These are phyloP conservation scores for Gyromitra esculenta DNA, from an alignment of 2,329 filamentous ascomycete species.

Conservation along the genomic window DNA sequence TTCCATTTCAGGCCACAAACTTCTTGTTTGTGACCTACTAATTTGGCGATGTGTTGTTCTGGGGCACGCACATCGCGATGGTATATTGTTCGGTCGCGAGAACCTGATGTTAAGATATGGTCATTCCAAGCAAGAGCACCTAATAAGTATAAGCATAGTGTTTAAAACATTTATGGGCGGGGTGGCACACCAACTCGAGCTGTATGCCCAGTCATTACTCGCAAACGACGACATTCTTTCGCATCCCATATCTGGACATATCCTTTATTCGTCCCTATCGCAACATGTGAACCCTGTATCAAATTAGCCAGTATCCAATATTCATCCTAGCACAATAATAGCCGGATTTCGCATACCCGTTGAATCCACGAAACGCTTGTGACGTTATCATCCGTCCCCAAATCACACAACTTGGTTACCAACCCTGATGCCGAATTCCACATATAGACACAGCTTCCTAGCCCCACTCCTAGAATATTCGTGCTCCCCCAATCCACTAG, in stretches of 20 bases:
- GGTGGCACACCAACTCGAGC: slow-evolving; percentile 75
- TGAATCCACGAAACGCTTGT: slow-evolving; percentile 99
- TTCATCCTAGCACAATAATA: slow-evolving; percentile 26
- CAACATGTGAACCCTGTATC: slow-evolving; percentile 81
- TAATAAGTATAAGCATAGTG: slow-evolving; percentile 41
- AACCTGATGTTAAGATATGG: slow-evolving; percentile 95
- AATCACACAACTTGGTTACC: slow-evolving; percentile 91
- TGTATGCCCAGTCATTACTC: slow-evolving; percentile 97
- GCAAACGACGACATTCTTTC: slow-evolving; percentile 80
- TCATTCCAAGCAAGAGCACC: slow-evolving; percentile 92
- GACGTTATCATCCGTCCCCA: slow-evolving; percentile 85
- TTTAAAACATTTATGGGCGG: background rate
- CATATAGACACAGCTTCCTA: slow-evolving; percentile 95
- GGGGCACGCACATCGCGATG: slow-evolving; percentile 94
- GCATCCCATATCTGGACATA: slow-evolving; percentile 98
- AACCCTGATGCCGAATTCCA: slow-evolving; percentile 94
- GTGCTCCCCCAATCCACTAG: slow-evolving; percentile 97
- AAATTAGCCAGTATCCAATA: slow-evolving; percentile 49
- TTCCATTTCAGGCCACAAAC: slow-evolving; percentile 98
- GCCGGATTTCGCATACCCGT: slow-evolving; percentile 64
- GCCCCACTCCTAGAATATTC: slow-evolving; percentile 90
- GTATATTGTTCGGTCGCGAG: slow-evolving; percentile 89
- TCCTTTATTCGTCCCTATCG: slow-evolving; percentile 93
- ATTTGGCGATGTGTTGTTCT: slow-evolving; percentile 85
- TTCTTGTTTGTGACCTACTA: slow-evolving; percentile 96